These are phyloP conservation scores for Entomortierella chlamydospora DNA, from an alignment of 192 early-diverging fungal genomes.

Conservation along the genomic window DNA sequence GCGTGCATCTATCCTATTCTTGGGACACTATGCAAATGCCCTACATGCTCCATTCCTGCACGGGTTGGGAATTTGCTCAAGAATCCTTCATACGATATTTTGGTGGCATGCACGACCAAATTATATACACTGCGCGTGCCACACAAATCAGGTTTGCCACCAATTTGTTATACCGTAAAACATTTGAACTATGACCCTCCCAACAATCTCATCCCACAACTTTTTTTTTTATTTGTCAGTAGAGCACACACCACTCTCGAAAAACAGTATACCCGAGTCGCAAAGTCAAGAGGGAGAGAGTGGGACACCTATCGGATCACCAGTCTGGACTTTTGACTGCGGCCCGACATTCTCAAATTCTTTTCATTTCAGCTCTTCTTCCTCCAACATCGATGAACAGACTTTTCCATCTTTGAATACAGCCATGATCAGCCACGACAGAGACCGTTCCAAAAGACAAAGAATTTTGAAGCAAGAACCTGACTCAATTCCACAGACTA, in stretches of 20 bases:
- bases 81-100: conserved; percentile 44
- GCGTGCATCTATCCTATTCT: conserved; percentile 38
- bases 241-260: neutral
- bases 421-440: conserved; percentile 9
- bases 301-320: conserved; percentile 32
- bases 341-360: conserved; percentile 29
- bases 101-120: conserved; percentile 47
- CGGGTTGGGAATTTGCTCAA: conserved; percentile 44
- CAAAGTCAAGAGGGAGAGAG: neutral
- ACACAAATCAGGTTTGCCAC: conserved; percentile 1
- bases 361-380: conserved; percentile 9
- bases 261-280: neutral
- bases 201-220: neutral
- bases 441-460: neutral
- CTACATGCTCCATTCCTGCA: conserved; percentile 46
- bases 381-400: conserved; percentile 10
- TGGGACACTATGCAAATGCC: conserved; percentile 33
- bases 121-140: conserved; percentile 1
- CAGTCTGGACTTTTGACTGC: conserved; percentile 45
- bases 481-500: neutral
- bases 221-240: neutral
- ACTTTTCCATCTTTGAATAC: conserved; percentile 31
- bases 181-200: neutral
- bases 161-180: neutral
- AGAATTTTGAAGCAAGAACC: neutral